Conservation (phyloP, 129 eudicot genomes). For the Chrysanthemum makinoi region DNA sequence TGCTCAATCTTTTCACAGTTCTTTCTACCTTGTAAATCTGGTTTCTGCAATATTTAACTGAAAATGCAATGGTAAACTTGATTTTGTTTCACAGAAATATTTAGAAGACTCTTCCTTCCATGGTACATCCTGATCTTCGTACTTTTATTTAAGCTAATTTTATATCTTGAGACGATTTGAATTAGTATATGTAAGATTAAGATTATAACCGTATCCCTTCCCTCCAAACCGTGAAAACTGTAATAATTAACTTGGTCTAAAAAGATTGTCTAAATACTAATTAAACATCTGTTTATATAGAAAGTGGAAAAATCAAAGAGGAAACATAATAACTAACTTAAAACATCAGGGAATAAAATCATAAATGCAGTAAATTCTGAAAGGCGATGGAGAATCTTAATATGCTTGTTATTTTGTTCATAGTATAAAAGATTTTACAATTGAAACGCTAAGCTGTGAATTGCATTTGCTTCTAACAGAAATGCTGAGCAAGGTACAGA, state of each 20-base stretch:
- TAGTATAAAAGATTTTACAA: not conserved
- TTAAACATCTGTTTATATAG: not conserved
- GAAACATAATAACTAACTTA: not conserved
- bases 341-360: not conserved
- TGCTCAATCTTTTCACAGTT: slow-evolving; percentile 8
- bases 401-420: not conserved
- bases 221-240: not conserved
- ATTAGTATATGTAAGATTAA: not conserved
- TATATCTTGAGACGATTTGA: not conserved
- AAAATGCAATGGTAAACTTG: slow-evolving; percentile 7
- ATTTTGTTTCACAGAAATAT: slow-evolving; percentile 51
- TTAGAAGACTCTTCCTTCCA: slow-evolving; percentile 70
- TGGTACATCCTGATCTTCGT: slow-evolving; percentile 42
- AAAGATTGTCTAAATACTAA: not conserved
- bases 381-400: not conserved
- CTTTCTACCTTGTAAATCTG: not conserved
- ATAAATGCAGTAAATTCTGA: not conserved
- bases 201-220: slow-evolving; percentile 6
- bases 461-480: slow-evolving; percentile 39
- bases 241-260: not conserved
- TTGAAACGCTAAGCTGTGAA: slow-evolving; percentile 18
- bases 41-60: slow-evolving; percentile 13
- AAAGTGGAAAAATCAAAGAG: not conserved
- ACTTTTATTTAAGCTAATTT: not conserved
- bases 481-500: slow-evolving; percentile 58